Base-by-base conservation (phyloP, 371 early-diverging fungal genomes). In the Funneliformis caledonium region DNA sequence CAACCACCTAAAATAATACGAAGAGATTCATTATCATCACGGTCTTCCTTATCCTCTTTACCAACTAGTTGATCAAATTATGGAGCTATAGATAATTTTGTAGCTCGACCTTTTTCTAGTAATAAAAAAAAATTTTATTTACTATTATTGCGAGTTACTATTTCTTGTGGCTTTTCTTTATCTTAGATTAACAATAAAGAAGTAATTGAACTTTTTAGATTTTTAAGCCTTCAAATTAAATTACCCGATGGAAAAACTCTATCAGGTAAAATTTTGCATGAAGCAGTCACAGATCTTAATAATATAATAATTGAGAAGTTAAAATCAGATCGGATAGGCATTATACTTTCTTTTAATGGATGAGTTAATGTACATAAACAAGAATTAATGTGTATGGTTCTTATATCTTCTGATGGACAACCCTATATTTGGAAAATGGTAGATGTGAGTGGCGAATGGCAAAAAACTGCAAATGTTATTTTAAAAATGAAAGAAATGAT, bases 171-270 rank as follows among this genome's bases (percentile, higher is more conserved):
- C 37, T 37, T 37, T 37, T 37, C 69, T 3, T 43, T 69, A 45
- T 45, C 37, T 2, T 69, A 42, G 69, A 42, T 69, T 26, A 69
- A 69, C 45, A 69, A 69, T 43, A 10, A 37, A 2, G 69, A 69
- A 69, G 42, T 26, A 45, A 69, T 42, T 37, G 69, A 69, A 69
- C 26, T 69, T 19, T 69, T 69, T 69, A 56, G 2, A 11, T 73
- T 73, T 73, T 59, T 73, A 14, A 73, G 52, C 52, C 59, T 56
- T 37, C 33, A 12, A 56, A 10, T 73, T n/a, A 52, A 73, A 56
- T 19, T 72, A 26, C 31, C 72, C 22, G 47, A n/a, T 22, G 9
- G 68, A 67, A 22, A 16, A 43, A 37, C 37, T 37, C 3, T 37
- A 37, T 37, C 37, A 37, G 0, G 3, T 3, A 2, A 3, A 37